Evolutionary conservation across 2,329 filamentous ascomycete genomes (phyloP), one percentile per base, ranked within the genome.

Genomic region (Hysterium pulicare): DNA sequence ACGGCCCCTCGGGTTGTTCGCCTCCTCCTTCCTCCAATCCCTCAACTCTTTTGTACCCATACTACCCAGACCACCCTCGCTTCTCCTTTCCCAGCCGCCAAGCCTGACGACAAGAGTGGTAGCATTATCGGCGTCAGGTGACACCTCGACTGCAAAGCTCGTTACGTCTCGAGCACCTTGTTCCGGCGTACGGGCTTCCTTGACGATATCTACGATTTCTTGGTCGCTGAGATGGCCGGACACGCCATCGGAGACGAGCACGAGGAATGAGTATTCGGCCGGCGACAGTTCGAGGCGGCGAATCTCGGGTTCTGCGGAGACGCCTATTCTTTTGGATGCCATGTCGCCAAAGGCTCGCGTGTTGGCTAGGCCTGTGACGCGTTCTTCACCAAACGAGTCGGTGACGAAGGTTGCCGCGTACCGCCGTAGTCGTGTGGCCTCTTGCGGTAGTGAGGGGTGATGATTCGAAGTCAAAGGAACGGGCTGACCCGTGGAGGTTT

Each of bases 311-410:
- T 98, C 93, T 1, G 93, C 93, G 3, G 86, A 90, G 10, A 98
- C 91, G 21, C 93, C 93, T 40, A 97, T 84, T 40, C 91, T 86
- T 70, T 98, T 98, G 44, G 83, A 87, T 24, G 79, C 79, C 70
- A 96, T 89, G 71, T 98, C 93, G 20, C 93, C 93, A 62, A 98
- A 97, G 3, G 93, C 79, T 22, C 93, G 86, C 23, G 88, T 94
- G 70, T 98, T 98, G 54, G 93, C 93, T 0, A 98, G 77, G 0
- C 93, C 91, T 11, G 84, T 84, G 67, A 98, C 93, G 54, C 93
- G 89, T 69, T 97, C 90, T 70, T 98, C 93, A 60, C 93, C 93
- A 65, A 98, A 98, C 24, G 88, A 94, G 69, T 98, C 93, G 0
- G 91, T 93, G 15, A 95, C 85, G 62, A 97, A 91, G 2, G 85